A percentile compares a stretch with the other conserved stretches of the same genome.
Evolutionary conservation across 2,329 filamentous ascomycete species (phyloP).

Genomic region (Penicillium sp.): DNA sequence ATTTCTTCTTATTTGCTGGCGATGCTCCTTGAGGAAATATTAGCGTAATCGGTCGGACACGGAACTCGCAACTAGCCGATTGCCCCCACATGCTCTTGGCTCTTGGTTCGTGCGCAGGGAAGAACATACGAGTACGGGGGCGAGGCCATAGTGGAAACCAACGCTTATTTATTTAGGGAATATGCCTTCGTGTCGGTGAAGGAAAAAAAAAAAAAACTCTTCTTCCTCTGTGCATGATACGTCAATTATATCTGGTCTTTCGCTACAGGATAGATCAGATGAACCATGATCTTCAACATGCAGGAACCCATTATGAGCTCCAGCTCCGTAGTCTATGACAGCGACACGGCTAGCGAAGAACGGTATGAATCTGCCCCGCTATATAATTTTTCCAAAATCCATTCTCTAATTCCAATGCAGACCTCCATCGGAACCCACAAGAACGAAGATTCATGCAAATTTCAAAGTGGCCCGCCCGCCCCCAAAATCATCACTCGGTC

Average conservation of each 20-base stretch:
- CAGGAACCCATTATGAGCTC: slow-evolving; percentile 9
- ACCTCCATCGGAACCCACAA: slow-evolving; percentile 4
- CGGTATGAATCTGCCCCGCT: slow-evolving; percentile 14
- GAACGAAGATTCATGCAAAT: slow-evolving; percentile 23
- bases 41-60: background rate
- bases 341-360: slow-evolving; percentile 22
- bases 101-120: slow-evolving; percentile 9
- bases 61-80: background rate
- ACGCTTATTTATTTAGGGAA: background rate
- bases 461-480: slow-evolving; percentile 34
- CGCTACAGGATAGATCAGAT: background rate
- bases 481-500: slow-evolving; percentile 30
- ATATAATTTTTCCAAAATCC: background rate
- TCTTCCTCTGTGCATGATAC: background rate
- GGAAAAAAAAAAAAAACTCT: slow-evolving; percentile 4
- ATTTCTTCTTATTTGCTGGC: background rate
- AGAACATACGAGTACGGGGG: slow-evolving; percentile 18
- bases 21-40: background rate
- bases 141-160: background rate
- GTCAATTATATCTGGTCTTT: background rate
- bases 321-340: slow-evolving; percentile 17
- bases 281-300: slow-evolving; percentile 1
- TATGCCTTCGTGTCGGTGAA: background rate
- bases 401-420: background rate
- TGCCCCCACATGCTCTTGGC: slow-evolving; percentile 1